Evolutionary conservation across 345 rosid genomes (phyloP), one percentile per base, ranked within the genome.

Genomic region (Microcos paniculata): DNA sequence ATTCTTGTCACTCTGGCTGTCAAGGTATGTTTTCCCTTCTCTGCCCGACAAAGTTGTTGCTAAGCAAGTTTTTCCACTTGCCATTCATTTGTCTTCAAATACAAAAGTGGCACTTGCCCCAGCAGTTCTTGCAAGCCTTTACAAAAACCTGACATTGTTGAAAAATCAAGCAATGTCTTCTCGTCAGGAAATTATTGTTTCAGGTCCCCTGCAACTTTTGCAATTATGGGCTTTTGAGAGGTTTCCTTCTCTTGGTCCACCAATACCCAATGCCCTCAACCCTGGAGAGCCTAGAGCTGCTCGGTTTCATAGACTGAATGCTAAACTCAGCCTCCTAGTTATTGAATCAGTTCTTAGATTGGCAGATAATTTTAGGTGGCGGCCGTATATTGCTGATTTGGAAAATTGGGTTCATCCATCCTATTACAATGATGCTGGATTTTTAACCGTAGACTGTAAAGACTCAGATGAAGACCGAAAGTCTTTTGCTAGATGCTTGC

Each of bases 241-340:
- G 3, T 58, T 28, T 58, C 63, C 63, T 58, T 58, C 63, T 58
- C 63, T 58, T 14, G 63, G 38, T 30, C 64, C 64, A 53, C 24
- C 2, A 53, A 46, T 46, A 2, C 38, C 35, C 33, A 67, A 67
- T 15, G 7, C 21, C 28, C 71, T 70, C 59, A 38, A 62, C 16
- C 71, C 55, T 19, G 76, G 80, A 6, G 64, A 79, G 38, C 70
- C 82, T 58, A 35, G 66, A 19, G 79, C 35, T 9, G 67, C 58
- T 16, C 26, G 72, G 8, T 51, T 67, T 52, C 59, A 65, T 64
- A 30, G 51, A 26, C 9, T 38, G 35, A 51, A 46, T 14, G 71
- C 71, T 0, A 67, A 24, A 67, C 24, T 53, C 31, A 52, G 26
- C 59, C 46, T 69, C 16, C 57, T 12, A 26, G 42, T 52, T 9